Evolutionary conservation across 1,139 yeast species (phyloP), one percentile per base, ranked within the genome.

Genomic region (Candida albicans): DNA sequence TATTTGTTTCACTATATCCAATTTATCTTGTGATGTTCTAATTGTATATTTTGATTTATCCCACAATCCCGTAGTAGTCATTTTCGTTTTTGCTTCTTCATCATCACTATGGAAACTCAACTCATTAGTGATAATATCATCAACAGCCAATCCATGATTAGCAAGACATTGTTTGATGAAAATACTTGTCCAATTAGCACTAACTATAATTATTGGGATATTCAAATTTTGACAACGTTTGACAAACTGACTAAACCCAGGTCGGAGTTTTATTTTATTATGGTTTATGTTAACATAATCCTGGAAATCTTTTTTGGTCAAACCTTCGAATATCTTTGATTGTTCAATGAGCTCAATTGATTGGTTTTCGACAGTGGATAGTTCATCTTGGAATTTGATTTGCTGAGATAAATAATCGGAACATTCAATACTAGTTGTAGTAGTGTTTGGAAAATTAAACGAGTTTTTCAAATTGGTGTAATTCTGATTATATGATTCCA

Each of bases 101-200:
- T 58, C 43, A 24, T 64, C 73, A 25, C 58, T 43, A 22, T 63
- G 67, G 47, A 72, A 63, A 43, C 68, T 75, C 26, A 84, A 64
- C 41, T 81, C 86, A 55, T 84, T 84, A 5, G 75, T 71, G 2
- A 71, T 44, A 2, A 74, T 61, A 2, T 52, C 47, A 9, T 53
- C 53, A 2, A 56, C 53, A 2, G 42, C 40, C 34, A 67, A 53
- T 0, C 79, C 80, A 34, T 49, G 65, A 51, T 6, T 38, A 43
- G 5, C 44, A 36, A 34, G 83, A 62, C 4, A 68, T 70, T 65
- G 65, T 24, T 62, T 55, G 44, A 85, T 83, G 31, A 83, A 61
- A 8, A 62, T 37, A 2, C 73, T 68, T 9, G 85, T 75, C 91
- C 91, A 85, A 58, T 84, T 84, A 40, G 83, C 78, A 53, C 88